Base-by-base conservation (phyloP, 441 rosid species). In the Sinapis alba region DNA sequence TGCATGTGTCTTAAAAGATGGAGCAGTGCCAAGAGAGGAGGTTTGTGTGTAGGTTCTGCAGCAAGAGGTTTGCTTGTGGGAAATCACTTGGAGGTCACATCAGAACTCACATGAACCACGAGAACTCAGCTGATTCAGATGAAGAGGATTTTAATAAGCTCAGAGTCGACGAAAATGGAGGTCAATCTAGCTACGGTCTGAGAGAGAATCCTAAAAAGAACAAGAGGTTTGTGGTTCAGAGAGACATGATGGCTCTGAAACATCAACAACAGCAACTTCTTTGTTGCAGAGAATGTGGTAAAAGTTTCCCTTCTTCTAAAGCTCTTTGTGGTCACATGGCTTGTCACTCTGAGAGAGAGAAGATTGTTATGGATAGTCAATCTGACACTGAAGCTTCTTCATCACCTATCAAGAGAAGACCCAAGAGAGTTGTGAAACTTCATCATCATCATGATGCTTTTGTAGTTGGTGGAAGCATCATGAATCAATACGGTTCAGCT, bases 291-390 rank as follows among this genome's bases (percentile, higher is more conserved):
- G 94, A 90, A 86, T 94, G 99, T 82, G 96, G 99, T 59, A 94
- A 89, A 86, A 92, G 93, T 53, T 94, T 94, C 72, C 86, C 78
- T 28, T 89, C 97, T 11, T 38, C 87, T 78, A 95, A 90, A 85
- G 99, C 99, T 70, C 86, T 95, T 19, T 95, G 94, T 79, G 98
- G 99, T 68, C 99, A 95, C 82, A 90, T 92, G 98, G 97, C 97
- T 80, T 87, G 81, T 81, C 99, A 94, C 75, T 87, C 97, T 4
- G 93, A 88, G 75, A 88, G 83, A 73, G 88, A 83, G 20, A 84
- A 79, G 81, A 53, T 68, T 27, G 68, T 88, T 4, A 73, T 78
- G 83, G 96, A 91, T 65, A 86, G 86, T 76, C 87, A 84, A 62
- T 89, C 94, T 26, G 97, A 89, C 45, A 85, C 88, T 51, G 98